A percentile compares a stretch with the other conserved stretches of the same genome.
These are phyloP conservation scores for Sporobolomyces phaffii DNA, from an alignment of 768 basidiomycete genomes.

Conservation along the genomic window DNA sequence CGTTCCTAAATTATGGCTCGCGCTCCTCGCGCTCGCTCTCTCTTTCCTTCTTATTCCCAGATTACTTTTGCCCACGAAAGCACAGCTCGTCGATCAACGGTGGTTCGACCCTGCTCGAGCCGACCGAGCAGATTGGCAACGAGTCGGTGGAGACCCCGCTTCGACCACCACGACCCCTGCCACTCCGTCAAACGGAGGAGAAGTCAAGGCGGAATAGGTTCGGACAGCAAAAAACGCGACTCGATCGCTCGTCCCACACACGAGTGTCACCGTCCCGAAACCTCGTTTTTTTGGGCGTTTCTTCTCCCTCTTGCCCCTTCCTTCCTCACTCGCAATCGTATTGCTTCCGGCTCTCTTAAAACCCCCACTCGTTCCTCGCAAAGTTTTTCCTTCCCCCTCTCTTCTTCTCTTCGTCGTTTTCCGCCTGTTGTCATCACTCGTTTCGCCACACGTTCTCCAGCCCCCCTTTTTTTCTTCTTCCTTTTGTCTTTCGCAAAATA, in stretches of 20 bases:
- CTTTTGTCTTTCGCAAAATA: not conserved
- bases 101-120: conserved; percentile 28
- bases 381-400: not conserved
- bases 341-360: not conserved
- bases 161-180: not conserved
- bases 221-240: too few species aligned
- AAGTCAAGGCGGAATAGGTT: not conserved
- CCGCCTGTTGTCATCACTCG: not conserved
- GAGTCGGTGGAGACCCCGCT: conserved; percentile 1
- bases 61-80: conserved; percentile 22
- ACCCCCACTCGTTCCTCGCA: too few species aligned
- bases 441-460: too few species aligned
- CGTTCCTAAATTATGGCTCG: too few species aligned
- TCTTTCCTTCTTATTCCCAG: not conserved
- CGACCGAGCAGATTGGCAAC: conserved; percentile 11
- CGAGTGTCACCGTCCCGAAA: too few species aligned
- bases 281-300: conserved; percentile 47
- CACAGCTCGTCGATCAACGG: conserved; percentile 15
- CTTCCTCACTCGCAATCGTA: not conserved
- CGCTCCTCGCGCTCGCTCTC: too few species aligned
- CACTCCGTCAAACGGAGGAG: not conserved
- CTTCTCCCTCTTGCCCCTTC: not conserved
- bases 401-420: not conserved
- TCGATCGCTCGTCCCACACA: too few species aligned
- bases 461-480: too few species aligned